These are phyloP conservation scores for Ganoderma boninense DNA, from an alignment of 1,284 basidiomycete species.

Conservation along the genomic window DNA sequence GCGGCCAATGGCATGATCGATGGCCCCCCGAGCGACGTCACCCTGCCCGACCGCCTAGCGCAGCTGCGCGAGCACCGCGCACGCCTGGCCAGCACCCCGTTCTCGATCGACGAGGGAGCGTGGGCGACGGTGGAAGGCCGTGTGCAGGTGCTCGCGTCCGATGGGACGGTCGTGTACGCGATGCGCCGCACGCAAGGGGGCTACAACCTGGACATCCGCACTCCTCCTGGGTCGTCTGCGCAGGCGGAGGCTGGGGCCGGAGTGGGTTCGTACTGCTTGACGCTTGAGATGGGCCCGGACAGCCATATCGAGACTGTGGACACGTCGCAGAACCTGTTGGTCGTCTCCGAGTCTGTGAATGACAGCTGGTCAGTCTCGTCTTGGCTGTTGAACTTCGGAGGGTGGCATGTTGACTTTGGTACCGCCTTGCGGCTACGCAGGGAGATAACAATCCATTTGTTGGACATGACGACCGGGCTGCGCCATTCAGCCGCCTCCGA, in stretches of 20 bases:
- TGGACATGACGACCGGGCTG: conserved; percentile 6
- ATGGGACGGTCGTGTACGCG: conserved; percentile 12
- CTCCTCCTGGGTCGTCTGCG: not conserved
- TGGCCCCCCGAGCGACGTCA: not conserved
- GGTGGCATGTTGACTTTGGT: not conserved
- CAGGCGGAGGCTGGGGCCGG: not conserved
- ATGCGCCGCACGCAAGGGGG: conserved; percentile 6
- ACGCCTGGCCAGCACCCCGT: not conserved
- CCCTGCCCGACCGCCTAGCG: conserved; percentile 5
- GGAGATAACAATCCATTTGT: conserved; percentile 4
- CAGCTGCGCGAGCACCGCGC: conserved; percentile 8
- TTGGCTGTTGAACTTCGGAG: not conserved
- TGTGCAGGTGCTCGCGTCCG: conserved; percentile 16
- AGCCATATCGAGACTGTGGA: conserved; percentile 12
- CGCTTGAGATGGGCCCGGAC: not conserved
- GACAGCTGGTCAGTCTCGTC: conserved; percentile 4
- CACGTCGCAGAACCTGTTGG: conserved; percentile 10
- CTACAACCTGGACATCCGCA: conserved; percentile 11
- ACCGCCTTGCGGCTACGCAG: not conserved
- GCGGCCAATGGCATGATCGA: conserved; percentile 19
- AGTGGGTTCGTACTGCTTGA: not conserved
- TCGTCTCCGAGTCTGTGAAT: conserved; percentile 1
- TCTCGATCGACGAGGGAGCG: not conserved
- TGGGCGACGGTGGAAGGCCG: conserved; percentile 3
- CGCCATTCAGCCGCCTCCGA: conserved; percentile 4